Conservation (phyloP, 2,329 filamentous ascomycete genomes). For the Tolypocladium endophyticum region DNA sequence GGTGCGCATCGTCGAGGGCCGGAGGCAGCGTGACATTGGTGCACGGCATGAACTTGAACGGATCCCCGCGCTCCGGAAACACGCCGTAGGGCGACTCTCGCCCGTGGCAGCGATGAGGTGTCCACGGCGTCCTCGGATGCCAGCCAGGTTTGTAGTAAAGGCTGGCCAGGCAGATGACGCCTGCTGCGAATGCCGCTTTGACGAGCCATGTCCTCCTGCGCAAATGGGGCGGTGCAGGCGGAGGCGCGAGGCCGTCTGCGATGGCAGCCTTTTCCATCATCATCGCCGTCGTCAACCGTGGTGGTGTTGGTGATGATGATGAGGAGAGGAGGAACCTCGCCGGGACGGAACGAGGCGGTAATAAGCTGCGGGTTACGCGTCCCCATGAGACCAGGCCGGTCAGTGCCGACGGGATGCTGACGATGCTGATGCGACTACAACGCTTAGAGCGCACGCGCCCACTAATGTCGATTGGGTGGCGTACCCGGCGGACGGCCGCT, state of each 20-base stretch:
- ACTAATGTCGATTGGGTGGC: too few relatives aligned
- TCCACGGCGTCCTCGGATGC: conserved; percentile 1
- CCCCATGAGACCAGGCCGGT: too few relatives aligned
- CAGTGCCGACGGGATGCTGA: too few relatives aligned
- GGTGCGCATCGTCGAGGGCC: conserved; percentile 25
- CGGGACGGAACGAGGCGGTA: neutral
- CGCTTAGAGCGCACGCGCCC: too few relatives aligned
- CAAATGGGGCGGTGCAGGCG: neutral
- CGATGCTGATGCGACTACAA: too few relatives aligned
- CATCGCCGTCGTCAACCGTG: neutral
- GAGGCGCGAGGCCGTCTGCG: neutral
- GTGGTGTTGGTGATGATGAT: neutral
- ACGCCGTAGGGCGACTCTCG: conserved; percentile 5
- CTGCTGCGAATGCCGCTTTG: neutral
- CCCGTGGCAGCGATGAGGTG: conserved; percentile 3
- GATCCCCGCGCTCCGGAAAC: conserved; percentile 31
- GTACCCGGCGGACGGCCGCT: too few relatives aligned
- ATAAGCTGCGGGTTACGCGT: neutral
- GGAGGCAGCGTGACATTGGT: conserved; percentile 30
- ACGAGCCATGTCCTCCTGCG: neutral
- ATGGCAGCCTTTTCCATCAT: neutral
- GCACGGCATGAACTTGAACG: conserved; percentile 37
- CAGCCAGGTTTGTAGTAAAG: neutral
- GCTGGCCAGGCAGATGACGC: neutral
- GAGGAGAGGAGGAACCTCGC: neutral